Evolutionary conservation across 768 basidiomycete genomes (phyloP), one percentile per base, ranked within the genome.

Genomic region (Boletus patriciae): DNA sequence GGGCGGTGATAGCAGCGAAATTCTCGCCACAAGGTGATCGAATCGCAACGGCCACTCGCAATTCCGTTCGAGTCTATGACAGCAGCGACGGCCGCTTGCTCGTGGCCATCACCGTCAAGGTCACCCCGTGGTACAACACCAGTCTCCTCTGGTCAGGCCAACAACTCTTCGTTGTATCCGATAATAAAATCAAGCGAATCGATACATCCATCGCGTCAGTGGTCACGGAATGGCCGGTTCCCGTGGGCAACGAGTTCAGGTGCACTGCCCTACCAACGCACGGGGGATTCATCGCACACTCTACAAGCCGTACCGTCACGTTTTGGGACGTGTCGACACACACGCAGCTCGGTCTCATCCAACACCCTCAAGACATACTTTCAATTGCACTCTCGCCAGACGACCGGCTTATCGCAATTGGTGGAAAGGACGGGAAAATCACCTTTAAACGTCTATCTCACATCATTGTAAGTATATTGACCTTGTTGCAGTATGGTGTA

Each of bases 11-110:
- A 1, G 37, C 55, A 12, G 47, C 47, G 2, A 57, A 52, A 12
- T 57, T 46, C 27, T 52, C 55, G 18, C 50, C 50, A 2, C 15
- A 52, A 6, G 55, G 55, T 2, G 23, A 37, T 29, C 44, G 52
- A 15, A 46, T 54, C 13, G 52, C 52, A 13, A 54, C 52, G 10
- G 37, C 36, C 9, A 25, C 45, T 4, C 12, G 1, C 2, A 5
- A 16, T 3, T 29, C 19, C 29, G 4, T 60, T 19, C 43, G 25
- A 5, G 11, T 57, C 25, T 50, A 33, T 19, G 38, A 57, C 38
- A 41, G 52, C 48, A 16, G 15, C 10, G 19, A 46, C 21, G 53
- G 50, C 11, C 13, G 16, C 18, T 16, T 54, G n/a, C 49, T 62
- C 23, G n/a, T n/a, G 2, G 4, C 8, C 21, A 34, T 44, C 42